Evolutionary conservation across 2,329 filamentous ascomycete genomes (phyloP), one percentile per base, ranked within the genome.

Genomic region (Alternaria atra): DNA sequence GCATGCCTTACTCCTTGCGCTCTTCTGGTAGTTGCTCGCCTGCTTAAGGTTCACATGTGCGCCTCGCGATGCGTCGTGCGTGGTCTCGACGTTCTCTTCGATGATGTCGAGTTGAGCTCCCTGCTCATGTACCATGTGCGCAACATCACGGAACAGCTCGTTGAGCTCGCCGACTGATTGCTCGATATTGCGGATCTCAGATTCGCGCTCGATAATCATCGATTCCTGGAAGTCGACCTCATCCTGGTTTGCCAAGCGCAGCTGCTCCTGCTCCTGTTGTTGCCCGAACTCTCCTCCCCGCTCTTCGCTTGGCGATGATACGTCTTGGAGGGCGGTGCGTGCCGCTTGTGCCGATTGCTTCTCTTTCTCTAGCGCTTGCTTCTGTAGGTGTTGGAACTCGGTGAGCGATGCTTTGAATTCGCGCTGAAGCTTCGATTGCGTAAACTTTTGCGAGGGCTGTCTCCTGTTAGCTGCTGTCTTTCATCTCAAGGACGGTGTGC

Each of bases 161-260:
- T 99, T 99, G 64, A 99, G 83, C 74, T 99, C 95, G 56, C 91
- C 91, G 6, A 99, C 95, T 56, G 92, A 93, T 79, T 97, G 94
- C 82, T 98, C 95, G 73, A 99, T 99, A 77, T 97, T 96, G 64
- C 94, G 90, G 68, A 99, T 99, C 82, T 99, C 95, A 58, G 93
- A 89, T 80, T 99, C 95, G 55, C 96, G 93, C 84, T 99, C 94
- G 63, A 96, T 90, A 75, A 99, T 99, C 60, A 99, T 84, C 15
- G 91, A 90, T 70, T 99, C 95, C 76, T 99, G 95, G 82, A 97
- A 99, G 77, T 99, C 94, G 43, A 99, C 95, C 75, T 99, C 96
- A 70, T 93, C 90, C 78, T 99, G 95, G 29, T 92, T 87, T 1
- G 94, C 95, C 8, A 98, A 85, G 57, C 92, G 91, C 12, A 91